phyloP scores from a whole-genome alignment of 495 filamentous ascomycete genomes.

The Pyronema domesticum region DNA sequence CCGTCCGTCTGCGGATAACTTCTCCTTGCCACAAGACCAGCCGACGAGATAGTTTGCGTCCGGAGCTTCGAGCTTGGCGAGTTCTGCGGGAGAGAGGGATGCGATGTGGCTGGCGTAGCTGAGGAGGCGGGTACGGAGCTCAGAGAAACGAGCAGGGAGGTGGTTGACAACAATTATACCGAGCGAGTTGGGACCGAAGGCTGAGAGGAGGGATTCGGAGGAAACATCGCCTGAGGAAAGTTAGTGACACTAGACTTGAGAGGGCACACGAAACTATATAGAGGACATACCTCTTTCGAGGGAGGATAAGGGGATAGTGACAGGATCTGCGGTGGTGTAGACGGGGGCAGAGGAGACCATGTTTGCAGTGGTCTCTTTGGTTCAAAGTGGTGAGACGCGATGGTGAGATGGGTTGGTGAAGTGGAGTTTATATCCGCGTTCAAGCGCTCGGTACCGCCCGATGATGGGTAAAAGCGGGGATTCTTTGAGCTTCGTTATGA shows the following conservation, averaged over 20 bases:
- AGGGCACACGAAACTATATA: neutral
- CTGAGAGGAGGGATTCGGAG: conserved; percentile 56
- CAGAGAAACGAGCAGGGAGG: conserved; percentile 49
- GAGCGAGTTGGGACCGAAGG: conserved; percentile 80
- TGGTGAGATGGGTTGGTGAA: no score
- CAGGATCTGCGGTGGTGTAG: conserved; percentile 14
- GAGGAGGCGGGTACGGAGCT: conserved; percentile 53
- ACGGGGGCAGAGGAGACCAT: neutral
- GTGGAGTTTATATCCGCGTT: no score
- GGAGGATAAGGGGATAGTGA: conserved; percentile 16
- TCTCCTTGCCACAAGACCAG: conserved; percentile 74
- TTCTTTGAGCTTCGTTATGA: no score
- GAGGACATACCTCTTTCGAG: conserved; percentile 11
- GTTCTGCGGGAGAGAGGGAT: conserved; percentile 51
- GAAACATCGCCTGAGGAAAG: conserved; percentile 43
- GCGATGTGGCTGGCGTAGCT: conserved; percentile 81
- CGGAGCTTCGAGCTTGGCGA: conserved; percentile 48
- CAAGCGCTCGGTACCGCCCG: no score
- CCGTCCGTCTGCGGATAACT: conserved; percentile 59
- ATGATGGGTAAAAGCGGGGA: no score
- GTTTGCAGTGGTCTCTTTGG: neutral
- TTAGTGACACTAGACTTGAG: neutral
- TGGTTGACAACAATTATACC: conserved; percentile 86
- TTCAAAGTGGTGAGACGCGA: no score
- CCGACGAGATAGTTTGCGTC: conserved; percentile 47